These are phyloP conservation scores for Vitis riparia DNA, from an alignment of 164 flowering plant genomes.

Conservation along the genomic window DNA sequence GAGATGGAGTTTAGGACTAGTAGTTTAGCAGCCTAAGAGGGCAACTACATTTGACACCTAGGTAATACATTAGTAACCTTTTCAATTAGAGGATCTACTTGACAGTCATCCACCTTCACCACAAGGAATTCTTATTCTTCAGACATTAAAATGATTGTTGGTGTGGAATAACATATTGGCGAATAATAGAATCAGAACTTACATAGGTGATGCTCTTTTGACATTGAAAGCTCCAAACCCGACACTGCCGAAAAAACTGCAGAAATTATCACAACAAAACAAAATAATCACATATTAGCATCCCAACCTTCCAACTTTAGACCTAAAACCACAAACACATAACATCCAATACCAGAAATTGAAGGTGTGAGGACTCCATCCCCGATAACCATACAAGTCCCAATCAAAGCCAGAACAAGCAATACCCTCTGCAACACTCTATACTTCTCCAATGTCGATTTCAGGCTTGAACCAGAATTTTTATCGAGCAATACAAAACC, in stretches of 20 bases:
- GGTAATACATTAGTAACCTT: background rate
- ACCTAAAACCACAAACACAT: background rate
- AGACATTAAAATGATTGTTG: background rate
- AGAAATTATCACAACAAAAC: slow-evolving; percentile 14
- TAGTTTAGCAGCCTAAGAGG: background rate
- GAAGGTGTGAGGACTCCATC: slow-evolving; percentile 85
- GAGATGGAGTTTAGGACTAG: background rate
- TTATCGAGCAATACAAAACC: slow-evolving; percentile 18
- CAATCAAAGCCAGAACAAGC: slow-evolving; percentile 69
- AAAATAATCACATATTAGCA: background rate
- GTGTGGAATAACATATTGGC: background rate
- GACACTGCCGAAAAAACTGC: slow-evolving; percentile 84
- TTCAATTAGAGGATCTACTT: background rate
- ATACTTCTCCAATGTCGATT: slow-evolving; percentile 62
- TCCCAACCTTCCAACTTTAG: background rate
- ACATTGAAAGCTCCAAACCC: slow-evolving; percentile 66
- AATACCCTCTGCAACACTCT: slow-evolving; percentile 49
- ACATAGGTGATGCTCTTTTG: slow-evolving; percentile 69
- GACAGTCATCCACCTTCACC: background rate
- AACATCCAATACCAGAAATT: slow-evolving; percentile 48
- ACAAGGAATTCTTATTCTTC: background rate
- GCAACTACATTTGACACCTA: background rate
- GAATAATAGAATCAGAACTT: slow-evolving; percentile 24
- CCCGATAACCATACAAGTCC: slow-evolving; percentile 81
- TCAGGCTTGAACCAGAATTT: slow-evolving; percentile 37